Evolutionary conservation across 768 basidiomycete genomes (phyloP), one percentile per base, ranked within the genome.

Genomic region (Lentinula raphanica): DNA sequence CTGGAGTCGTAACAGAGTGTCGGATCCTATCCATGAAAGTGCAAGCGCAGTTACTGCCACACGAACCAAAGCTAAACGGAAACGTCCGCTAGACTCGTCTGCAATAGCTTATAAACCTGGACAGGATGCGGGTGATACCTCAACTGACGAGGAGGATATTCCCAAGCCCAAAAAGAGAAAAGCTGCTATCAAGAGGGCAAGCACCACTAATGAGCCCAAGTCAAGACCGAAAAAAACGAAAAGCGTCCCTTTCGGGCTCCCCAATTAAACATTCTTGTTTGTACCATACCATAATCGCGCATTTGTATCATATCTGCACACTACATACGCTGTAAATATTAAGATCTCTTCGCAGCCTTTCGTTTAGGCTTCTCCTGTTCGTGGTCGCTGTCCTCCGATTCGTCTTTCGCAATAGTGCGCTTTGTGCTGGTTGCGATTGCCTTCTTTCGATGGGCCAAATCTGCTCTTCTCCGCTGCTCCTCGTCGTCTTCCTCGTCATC

Each of bases 281-380:
- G 19, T 53, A 35, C 21, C 9, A 53, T 35, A 53, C 9, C 25
- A n/a, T n/a, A n/a, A n/a, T n/a, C n/a, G n/a, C 19, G 17, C 12
- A 28, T 35, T 7, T 23, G n/a, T 44, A 44, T 53, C 50, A 15
- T 17, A 38, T 48, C 21, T 46, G 19, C 39, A 19, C 7, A 40
- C 39, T 42, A 42, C 42, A 21, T 44, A 23, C 19, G 19, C 11
- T 4, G 19, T 9, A 21, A 11, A 42, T 12, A 11, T 44, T 49
- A 31, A n/a, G 40, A 46, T 17, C 49, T 51, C 40, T 31, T 49
- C 3, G 58, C 46, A 59, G 57, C 67, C 66, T 70, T 73, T 67
- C 75, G 77, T 70, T 73, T 70, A 59, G 72, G 70, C 63, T 68
- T 61, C 63, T 69, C 63, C 51, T 74, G 66, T 38, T 72, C 71